Conservation (phyloP, 1,139 yeast species). For the Komagataea norvegica region DNA sequence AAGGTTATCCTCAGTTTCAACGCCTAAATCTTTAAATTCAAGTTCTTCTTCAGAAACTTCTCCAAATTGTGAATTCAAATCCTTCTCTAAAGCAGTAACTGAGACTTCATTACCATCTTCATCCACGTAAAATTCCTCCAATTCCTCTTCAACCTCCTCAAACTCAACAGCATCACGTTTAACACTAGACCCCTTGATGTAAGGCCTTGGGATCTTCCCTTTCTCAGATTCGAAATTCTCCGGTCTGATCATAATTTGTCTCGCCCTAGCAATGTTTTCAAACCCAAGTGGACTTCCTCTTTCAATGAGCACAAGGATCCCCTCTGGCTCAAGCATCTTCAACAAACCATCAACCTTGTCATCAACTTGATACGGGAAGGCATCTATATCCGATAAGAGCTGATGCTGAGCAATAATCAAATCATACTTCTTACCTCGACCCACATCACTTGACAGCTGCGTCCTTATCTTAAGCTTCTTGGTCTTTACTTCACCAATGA, state of each 20-base stretch:
- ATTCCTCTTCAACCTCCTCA: constrained; percentile 31
- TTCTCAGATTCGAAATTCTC: constrained; percentile 53
- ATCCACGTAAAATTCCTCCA: constrained; percentile 31
- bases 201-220: constrained; percentile 71
- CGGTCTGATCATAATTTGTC: constrained; percentile 85
- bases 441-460: constrained; percentile 42
- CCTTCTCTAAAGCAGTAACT: constrained; percentile 33
- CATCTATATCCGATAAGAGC: constrained; percentile 52
- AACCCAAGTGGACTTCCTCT: constrained; percentile 89
- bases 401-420: constrained; percentile 85
- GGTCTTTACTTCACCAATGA: constrained; percentile 57
- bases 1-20: constrained; percentile 31
- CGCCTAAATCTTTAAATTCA: constrained; percentile 44
- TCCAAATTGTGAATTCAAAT: constrained; percentile 39
- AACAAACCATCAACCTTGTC: constrained; percentile 58
- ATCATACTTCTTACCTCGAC: constrained; percentile 55
- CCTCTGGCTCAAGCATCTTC: constrained; percentile 64
- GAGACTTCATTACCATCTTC: constrained; percentile 32
- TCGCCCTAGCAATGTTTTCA: constrained; percentile 82
- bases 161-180: constrained; percentile 25
- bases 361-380: constrained; percentile 73
- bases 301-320: constrained; percentile 73
- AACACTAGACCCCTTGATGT: constrained; percentile 46
- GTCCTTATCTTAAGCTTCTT: constrained; percentile 50
- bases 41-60: constrained; percentile 40